Evolutionary conservation across 768 basidiomycete species (phyloP).

Genomic region (Scleroderma bovista): DNA sequence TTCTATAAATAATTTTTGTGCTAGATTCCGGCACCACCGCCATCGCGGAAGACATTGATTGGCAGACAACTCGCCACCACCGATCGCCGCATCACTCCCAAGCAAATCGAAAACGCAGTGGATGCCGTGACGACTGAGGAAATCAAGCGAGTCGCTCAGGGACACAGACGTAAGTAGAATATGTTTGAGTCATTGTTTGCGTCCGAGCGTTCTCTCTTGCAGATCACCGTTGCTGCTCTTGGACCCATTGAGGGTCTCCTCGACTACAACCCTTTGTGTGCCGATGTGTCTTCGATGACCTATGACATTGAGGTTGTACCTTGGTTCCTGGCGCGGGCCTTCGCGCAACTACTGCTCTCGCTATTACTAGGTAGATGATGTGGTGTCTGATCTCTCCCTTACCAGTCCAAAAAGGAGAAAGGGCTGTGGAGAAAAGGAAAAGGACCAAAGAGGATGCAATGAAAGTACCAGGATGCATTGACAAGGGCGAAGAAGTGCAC

Average conservation of each 20-base stretch:
- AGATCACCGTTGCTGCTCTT: conserved; percentile 85
- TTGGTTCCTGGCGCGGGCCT: no score
- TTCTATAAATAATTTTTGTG: no score
- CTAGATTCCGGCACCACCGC: conserved; percentile 99
- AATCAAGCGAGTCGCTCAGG: conserved; percentile 91
- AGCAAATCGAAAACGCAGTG: conserved; percentile 89
- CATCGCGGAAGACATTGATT: conserved; percentile 97
- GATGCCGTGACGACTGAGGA: conserved; percentile 85
- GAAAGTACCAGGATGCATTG: no score
- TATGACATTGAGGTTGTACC: conserved; percentile 43
- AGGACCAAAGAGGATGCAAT: no score
- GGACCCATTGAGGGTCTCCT: conserved; percentile 89
- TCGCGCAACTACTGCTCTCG: no score
- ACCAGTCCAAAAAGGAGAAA: no score
- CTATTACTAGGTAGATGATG: no score
- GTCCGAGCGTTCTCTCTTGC: conserved; percentile 3
- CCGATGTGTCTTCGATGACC: conserved; percentile 76
- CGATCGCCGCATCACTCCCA: conserved; percentile 83
- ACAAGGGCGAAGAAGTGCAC: no score
- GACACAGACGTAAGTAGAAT: conserved; percentile 78
- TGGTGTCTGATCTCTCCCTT: no score
- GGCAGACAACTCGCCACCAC: conserved; percentile 94
- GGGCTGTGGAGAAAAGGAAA: no score
- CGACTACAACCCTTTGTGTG: conserved; percentile 88
- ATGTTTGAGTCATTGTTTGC: conserved; percentile 1